phyloP scores from a whole-genome alignment of 2,329 filamentous ascomycete species.

The Pseudocercospora vitis region DNA sequence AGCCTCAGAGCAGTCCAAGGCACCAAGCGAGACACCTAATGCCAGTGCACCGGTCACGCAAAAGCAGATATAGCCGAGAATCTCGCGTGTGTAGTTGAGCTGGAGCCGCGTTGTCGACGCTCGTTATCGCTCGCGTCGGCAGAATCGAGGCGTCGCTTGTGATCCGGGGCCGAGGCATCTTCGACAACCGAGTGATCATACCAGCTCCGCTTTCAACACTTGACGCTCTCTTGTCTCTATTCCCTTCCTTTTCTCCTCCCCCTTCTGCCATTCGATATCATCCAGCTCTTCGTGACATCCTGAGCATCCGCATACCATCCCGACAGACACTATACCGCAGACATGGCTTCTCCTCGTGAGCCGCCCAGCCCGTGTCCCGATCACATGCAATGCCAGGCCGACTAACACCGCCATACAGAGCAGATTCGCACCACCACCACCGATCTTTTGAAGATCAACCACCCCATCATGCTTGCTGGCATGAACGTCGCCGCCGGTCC shows the following conservation, averaged over 20 bases:
- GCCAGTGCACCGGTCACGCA: too few species aligned
- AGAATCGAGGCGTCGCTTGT: neutral
- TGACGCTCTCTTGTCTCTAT: neutral
- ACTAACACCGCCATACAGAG: slow-evolving; percentile 55
- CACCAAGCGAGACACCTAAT: too few species aligned
- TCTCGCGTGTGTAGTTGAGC: too few species aligned
- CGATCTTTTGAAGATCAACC: slow-evolving; percentile 96
- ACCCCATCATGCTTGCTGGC: slow-evolving; percentile 90
- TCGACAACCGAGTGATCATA: neutral
- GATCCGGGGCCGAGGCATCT: neutral
- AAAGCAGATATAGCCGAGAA: too few species aligned
- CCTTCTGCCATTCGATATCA: neutral
- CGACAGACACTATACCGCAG: slow-evolving; percentile 27
- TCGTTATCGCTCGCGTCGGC: neutral
- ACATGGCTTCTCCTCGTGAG: slow-evolving; percentile 78
- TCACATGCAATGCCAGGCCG: slow-evolving; percentile 34
- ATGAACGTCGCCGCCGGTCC: slow-evolving; percentile 99
- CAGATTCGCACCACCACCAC: slow-evolving; percentile 88
- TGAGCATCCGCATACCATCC: too few species aligned
- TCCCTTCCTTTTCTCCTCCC: slow-evolving; percentile 4
- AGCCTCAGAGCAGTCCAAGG: too few species aligned
- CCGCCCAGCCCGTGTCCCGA: slow-evolving; percentile 24
- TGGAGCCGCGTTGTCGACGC: too few species aligned
- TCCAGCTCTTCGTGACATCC: slow-evolving; percentile 2
- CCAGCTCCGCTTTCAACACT: neutral